These are phyloP conservation scores for Penicillium silybi DNA, from an alignment of 495 filamentous ascomycete genomes.

Conservation along the genomic window DNA sequence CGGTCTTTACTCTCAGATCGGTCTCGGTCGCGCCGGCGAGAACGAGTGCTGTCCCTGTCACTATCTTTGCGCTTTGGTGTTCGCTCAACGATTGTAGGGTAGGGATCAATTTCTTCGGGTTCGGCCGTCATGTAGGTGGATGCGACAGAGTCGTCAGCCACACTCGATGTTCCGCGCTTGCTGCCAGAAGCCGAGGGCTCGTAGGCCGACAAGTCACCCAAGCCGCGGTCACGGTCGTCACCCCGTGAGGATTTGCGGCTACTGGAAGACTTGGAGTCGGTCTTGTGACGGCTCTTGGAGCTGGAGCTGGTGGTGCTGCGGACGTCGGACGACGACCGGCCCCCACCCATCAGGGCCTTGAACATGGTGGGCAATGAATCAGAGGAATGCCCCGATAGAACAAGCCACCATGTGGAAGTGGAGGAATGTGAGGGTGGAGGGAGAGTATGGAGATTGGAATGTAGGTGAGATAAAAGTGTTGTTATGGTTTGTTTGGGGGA, in stretches of 20 bases:
- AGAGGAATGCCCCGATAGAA: slow-evolving; percentile 18
- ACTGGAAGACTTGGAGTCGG: slow-evolving; percentile 35
- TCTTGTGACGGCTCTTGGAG: slow-evolving; percentile 35
- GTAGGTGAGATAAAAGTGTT: slow-evolving; percentile 7
- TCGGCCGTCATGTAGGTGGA: slow-evolving; percentile 54
- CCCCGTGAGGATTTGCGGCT: slow-evolving; percentile 50
- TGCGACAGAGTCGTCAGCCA: slow-evolving; percentile 45
- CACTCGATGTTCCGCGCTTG: slow-evolving; percentile 33
- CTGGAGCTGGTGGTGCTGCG: slow-evolving; percentile 32
- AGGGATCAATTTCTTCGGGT: slow-evolving; percentile 27
- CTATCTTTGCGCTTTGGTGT: slow-evolving; percentile 30
- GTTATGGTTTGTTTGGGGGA: slow-evolving; percentile 31
- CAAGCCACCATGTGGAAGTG: slow-evolving; percentile 32
- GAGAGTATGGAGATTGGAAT: slow-evolving; percentile 7
- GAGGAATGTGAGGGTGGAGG: slow-evolving; percentile 17
- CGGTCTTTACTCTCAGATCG: slow-evolving; percentile 34
- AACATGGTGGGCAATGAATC: slow-evolving; percentile 42
- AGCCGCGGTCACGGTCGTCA: slow-evolving; percentile 52
- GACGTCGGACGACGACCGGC: slow-evolving; percentile 35
- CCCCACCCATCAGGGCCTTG: slow-evolving; percentile 44
- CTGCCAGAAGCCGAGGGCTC: slow-evolving; percentile 36
- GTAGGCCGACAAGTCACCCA: slow-evolving; percentile 38
- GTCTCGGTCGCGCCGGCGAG: slow-evolving; percentile 29
- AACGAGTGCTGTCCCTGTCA: slow-evolving; percentile 31
- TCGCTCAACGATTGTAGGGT: slow-evolving; percentile 30